phyloP scores from a whole-genome alignment of 2,329 filamentous ascomycete species.

The Neopestalotiopsis rosae region DNA sequence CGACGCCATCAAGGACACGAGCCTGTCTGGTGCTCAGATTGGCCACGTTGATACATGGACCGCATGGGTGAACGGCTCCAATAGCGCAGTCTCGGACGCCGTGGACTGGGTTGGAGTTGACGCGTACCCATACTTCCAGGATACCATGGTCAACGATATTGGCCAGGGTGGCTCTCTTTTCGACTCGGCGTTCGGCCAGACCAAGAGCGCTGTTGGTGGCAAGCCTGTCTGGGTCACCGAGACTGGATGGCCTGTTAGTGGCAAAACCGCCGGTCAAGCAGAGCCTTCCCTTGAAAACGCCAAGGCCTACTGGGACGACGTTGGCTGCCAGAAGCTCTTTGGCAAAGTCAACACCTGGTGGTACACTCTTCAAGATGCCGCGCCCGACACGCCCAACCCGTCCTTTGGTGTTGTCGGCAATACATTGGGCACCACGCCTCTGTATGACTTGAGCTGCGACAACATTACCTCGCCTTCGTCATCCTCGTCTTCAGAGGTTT shows the following conservation, averaged over 20 bases:
- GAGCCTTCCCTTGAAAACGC: constrained; percentile 72
- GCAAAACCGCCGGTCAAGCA: constrained; percentile 65
- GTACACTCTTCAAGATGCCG: constrained; percentile 76
- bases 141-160: constrained; percentile 69
- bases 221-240: constrained; percentile 88
- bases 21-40: constrained; percentile 61
- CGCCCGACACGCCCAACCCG: constrained; percentile 63
- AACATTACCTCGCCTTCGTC: constrained; percentile 36
- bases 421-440: constrained; percentile 56
- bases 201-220: constrained; percentile 60
- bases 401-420: constrained; percentile 73
- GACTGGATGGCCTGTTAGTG: constrained; percentile 84
- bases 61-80: constrained; percentile 74
- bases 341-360: constrained; percentile 73
- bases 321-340: constrained; percentile 72
- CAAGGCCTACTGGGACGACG: constrained; percentile 79
- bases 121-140: constrained; percentile 85
- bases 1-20: constrained; percentile 65
- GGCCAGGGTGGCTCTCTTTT: constrained; percentile 70
- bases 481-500: constrained; percentile 24
- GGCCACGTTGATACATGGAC: constrained; percentile 94
- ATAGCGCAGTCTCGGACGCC: constrained; percentile 70
- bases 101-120: constrained; percentile 85
- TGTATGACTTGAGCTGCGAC: constrained; percentile 68
- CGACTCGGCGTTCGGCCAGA: constrained; percentile 67